Evolutionary conservation across 1,284 basidiomycete genomes (phyloP), one percentile per base, ranked within the genome.

Genomic region (Peniophora sp.): DNA sequence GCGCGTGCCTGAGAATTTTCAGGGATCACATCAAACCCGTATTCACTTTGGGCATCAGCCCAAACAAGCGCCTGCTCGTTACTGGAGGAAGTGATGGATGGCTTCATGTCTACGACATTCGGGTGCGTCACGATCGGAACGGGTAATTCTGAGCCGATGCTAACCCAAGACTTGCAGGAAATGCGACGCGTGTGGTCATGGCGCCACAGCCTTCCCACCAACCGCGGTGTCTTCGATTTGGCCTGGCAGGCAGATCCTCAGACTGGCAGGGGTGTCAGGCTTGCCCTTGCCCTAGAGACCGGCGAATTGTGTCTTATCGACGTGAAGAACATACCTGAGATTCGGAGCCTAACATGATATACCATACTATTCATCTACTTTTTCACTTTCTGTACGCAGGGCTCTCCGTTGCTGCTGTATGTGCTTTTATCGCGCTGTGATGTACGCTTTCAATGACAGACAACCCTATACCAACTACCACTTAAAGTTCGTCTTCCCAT

Each of bases 1-100:
- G 88, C 34, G 73, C 78, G 39, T 92, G 88, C 62, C 62, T 88
- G 24, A 73, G 78, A 54, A 69, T 79, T 14, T 85, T 92, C 58
- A 62, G 62, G 5, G 83, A 88, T 58, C 84, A 88, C 64, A 78
- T 68, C 57, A 72, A 73, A 24, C 74, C 83, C n/a, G 74, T 88
- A 14, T 89, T 83, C 60, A 74, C 83, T 2, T 57, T 88, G 17
- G 68, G 75, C 9, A 86, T 87, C 60, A 84, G 81, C 59, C 84
- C 85, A 0, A 75, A 82, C 49, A 83, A 83, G 1, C 68, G 66
- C 48, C 80, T 72, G 61, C 55, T 85, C 27, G 76, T 79, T 1
- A 79, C 82, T 2, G 81, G 79, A 14, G 74, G 80, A 49, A 78
- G 76, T 12, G 81, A 85, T 58, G 82, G 82, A 12, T 78, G 73